Conservation (phyloP, 2,329 filamentous ascomycete species). For the Fusarium pseudonygamai region DNA sequence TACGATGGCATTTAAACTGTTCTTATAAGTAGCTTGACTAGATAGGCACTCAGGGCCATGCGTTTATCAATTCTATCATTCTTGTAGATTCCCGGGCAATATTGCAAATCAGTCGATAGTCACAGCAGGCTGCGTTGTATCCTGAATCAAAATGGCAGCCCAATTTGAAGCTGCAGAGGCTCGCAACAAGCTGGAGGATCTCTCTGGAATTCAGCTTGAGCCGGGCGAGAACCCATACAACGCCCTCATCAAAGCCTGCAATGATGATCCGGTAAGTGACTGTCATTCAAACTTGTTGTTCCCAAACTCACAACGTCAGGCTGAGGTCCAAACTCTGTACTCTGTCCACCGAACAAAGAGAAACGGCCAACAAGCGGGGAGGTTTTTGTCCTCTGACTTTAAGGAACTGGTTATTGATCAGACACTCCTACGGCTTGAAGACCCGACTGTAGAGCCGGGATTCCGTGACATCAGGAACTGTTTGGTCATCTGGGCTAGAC, state of each 20-base stretch:
- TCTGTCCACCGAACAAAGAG: constrained; percentile 76
- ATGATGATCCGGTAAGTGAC: constrained; percentile 69
- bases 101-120: background rate
- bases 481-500: constrained; percentile 88
- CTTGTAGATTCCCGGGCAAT: background rate
- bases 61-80: no score
- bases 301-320: constrained; percentile 52
- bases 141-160: constrained; percentile 18
- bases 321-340: constrained; percentile 77
- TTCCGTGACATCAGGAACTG: constrained; percentile 83
- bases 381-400: constrained; percentile 76
- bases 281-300: background rate
- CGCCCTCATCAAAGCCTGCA: constrained; percentile 73
- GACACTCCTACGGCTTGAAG: constrained; percentile 75
- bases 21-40: constrained; percentile 9
- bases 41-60: background rate
- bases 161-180: constrained; percentile 47
- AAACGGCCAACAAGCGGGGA: constrained; percentile 78
- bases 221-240: constrained; percentile 79
- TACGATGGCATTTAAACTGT: background rate
- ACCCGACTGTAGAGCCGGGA: constrained; percentile 69
- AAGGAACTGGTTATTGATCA: constrained; percentile 78
- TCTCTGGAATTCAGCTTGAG: constrained; percentile 60
- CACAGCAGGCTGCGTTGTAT: background rate
- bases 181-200: constrained; percentile 62